A percentile compares a stretch with the other conserved stretches of the same genome.
Evolutionary conservation across 2,329 filamentous ascomycete genomes (phyloP).

Genomic region (Trichoderma aggressivum): DNA sequence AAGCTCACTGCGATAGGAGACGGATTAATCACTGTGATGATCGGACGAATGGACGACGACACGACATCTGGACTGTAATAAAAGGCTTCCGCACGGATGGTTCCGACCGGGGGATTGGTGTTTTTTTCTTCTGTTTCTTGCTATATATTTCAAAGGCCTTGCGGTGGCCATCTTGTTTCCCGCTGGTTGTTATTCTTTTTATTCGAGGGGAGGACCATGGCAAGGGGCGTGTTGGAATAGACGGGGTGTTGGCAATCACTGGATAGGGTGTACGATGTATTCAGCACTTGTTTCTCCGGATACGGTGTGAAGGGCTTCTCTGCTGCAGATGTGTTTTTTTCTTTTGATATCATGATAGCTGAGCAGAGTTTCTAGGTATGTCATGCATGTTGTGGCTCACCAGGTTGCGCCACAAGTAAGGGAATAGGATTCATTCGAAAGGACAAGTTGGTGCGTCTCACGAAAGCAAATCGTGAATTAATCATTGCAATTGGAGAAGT

Average conservation of each 20-base stretch:
- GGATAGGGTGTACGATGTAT: slow-evolving; percentile 12
- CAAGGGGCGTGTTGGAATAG: slow-evolving; percentile 17
- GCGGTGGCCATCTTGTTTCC: not conserved
- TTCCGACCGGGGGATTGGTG: not conserved
- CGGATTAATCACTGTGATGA: slow-evolving; percentile 28
- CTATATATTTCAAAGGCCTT: slow-evolving; percentile 7
- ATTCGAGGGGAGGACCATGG: slow-evolving; percentile 1
- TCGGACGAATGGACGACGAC: slow-evolving; percentile 33
- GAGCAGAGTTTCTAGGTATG: not conserved
- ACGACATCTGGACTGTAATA: slow-evolving; percentile 27
- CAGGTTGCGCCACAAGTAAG: not conserved
- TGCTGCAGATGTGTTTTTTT: not conserved
- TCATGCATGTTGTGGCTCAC: not conserved
- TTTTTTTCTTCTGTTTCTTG: slow-evolving; percentile 12
- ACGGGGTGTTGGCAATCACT: slow-evolving; percentile 13
- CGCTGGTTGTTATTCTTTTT: slow-evolving; percentile 9
- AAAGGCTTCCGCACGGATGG: not conserved
- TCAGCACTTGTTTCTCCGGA: slow-evolving; percentile 9
- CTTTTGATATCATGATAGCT: slow-evolving; percentile 7
- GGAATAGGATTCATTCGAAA: not conserved
- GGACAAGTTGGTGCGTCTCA: not conserved
- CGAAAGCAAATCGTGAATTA: not conserved
- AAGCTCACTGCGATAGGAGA: slow-evolving; percentile 24
- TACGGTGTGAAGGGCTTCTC: not conserved
- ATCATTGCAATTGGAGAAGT: not conserved